Evolutionary conservation across 768 basidiomycete species (phyloP).

Genomic region (Termitomyces sp.): DNA sequence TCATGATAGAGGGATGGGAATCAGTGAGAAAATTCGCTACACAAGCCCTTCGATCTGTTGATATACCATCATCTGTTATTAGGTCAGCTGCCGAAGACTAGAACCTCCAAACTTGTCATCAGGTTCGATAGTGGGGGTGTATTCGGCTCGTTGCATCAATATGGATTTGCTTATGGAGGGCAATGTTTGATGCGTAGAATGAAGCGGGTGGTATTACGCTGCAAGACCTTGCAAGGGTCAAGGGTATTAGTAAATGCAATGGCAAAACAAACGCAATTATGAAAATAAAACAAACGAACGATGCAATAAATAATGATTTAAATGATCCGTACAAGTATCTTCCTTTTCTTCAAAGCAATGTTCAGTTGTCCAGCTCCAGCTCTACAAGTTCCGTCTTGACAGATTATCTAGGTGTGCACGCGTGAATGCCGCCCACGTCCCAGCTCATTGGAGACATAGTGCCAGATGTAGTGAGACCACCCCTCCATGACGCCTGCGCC

Average conservation of each 20-base stretch:
- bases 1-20: not conserved
- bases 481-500: constrained; percentile 48
- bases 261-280: not conserved
- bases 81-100: too few species aligned
- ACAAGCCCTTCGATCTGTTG: too few species aligned
- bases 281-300: not conserved
- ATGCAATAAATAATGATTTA: constrained; percentile 5
- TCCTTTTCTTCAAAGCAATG: not conserved
- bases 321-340: constrained; percentile 1
- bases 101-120: not conserved
- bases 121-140: not conserved
- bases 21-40: not conserved
- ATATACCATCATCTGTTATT: too few species aligned
- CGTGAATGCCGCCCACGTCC: constrained; percentile 14
- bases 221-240: not conserved
- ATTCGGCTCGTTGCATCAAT: not conserved
- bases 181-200: not conserved
- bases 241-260: not conserved
- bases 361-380: not conserved
- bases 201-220: not conserved
- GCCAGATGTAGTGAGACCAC: constrained; percentile 49
- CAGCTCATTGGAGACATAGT: constrained; percentile 32
- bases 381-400: not conserved
- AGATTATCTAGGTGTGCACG: constrained; percentile 2
- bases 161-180: not conserved